Evolutionary conservation across 345 rosid genomes (phyloP), one percentile per base, ranked within the genome.

Genomic region (Syzygium aromaticum): DNA sequence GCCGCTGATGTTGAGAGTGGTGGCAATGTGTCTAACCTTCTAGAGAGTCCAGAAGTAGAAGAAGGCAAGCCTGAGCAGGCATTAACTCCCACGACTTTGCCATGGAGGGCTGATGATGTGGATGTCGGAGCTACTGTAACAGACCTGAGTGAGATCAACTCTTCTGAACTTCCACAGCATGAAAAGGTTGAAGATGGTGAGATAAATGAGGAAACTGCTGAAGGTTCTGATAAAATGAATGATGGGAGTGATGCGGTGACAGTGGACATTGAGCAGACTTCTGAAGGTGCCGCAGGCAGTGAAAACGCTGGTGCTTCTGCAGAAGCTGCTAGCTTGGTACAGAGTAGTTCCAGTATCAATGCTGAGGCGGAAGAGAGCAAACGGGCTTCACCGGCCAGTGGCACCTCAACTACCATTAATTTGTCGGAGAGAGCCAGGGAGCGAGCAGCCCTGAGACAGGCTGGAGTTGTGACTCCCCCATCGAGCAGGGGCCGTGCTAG

Each of bases 171-270:
- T 11, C 56, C 87, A 54, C 93, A 89, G 86, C 97, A 94, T 73
- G 97, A 93, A 84, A 94, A 94, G 90, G 93, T 89, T 38, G 96
- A 95, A 84, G 98, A 94, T 67, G 94, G 91, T 86, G 96, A 94
- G 53, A 89, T 78, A 86, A 90, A 83, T 10, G 96, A 94, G 83
- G 95, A 90, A 57, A 53, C 85, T 53, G 73, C 87, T 5, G 97
- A 94, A 89, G 95, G 92, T 89, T 91, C 93, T 54, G 98, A 94
- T 23, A 94, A 93, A 91, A 64, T 93, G 57, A 91, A 87, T 83
- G 93, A 91, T 85, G 93, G 85, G 86, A 87, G 87, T 87, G 94
- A 91, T 64, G 94, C 86, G 87, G 87, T 77, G 87, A 86, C 82
- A 9, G 88, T 52, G 77, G 97, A 92, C 86, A 88, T 88, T 1